Conservation (phyloP, 768 basidiomycete genomes). For the Pluteus cervinus region DNA sequence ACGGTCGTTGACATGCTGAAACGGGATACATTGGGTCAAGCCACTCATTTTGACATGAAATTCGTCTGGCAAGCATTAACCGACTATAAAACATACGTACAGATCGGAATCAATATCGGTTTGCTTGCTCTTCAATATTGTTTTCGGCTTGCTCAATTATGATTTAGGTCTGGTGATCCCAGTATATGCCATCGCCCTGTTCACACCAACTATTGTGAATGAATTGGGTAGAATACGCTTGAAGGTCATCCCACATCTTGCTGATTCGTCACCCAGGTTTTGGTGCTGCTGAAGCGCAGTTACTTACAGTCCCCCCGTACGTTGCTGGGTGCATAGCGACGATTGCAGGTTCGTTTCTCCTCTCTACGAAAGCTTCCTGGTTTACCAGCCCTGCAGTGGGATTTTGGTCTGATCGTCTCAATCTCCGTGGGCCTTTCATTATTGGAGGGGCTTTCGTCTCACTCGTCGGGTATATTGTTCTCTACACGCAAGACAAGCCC, state of each 20-base stretch:
- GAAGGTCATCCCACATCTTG: not conserved
- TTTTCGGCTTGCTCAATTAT: too few relatives aligned
- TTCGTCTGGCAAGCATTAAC: constrained; percentile 44
- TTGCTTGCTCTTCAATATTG: too few relatives aligned
- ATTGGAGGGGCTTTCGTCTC: constrained; percentile 34
- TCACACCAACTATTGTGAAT: constrained; percentile 44
- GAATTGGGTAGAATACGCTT: constrained; percentile 25
- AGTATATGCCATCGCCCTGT: constrained; percentile 38
- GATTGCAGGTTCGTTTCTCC: constrained; percentile 19
- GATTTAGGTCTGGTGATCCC: too few relatives aligned
- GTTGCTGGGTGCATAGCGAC: constrained; percentile 39
- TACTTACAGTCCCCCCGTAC: constrained; percentile 47
- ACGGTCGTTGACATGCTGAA: constrained; percentile 34
- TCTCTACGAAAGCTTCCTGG: not conserved
- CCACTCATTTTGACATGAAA: constrained; percentile 36
- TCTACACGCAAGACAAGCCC: constrained; percentile 29
- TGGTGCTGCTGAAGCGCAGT: constrained; percentile 42
- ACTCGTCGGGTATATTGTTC: constrained; percentile 44
- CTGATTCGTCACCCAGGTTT: constrained; percentile 22
- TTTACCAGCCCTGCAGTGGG: constrained; percentile 22
- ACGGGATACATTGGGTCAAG: constrained; percentile 36
- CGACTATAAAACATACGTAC: constrained; percentile 39
- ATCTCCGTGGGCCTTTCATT: constrained; percentile 44
- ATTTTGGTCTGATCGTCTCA: constrained; percentile 33
- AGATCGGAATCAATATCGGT: constrained; percentile 36